Evolutionary conservation across 2,329 filamentous ascomycete species (phyloP).

Genomic region (Monascus ruber): DNA sequence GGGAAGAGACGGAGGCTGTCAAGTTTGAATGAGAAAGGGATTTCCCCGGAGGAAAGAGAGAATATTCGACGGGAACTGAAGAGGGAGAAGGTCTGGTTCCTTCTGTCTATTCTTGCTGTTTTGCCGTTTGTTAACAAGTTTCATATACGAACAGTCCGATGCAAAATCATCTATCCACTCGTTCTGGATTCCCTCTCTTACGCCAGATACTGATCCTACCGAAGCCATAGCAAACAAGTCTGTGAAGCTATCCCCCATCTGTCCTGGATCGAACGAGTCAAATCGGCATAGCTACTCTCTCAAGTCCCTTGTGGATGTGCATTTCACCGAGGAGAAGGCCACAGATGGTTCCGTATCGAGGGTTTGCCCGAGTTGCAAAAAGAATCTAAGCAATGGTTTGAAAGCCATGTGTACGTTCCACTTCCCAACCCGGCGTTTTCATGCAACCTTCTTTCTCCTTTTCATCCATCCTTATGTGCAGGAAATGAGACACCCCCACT

Average conservation of each 20-base stretch:
- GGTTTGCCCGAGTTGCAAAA: conserved; percentile 77
- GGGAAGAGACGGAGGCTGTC: conserved; percentile 63
- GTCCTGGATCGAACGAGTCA: conserved; percentile 59
- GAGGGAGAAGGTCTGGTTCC: conserved; percentile 51
- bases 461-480: background rate
- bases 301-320: conserved; percentile 62
- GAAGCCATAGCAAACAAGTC: conserved; percentile 49
- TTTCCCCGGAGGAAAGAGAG: conserved; percentile 57
- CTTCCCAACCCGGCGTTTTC: background rate
- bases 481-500: conserved; percentile 1
- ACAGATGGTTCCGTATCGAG: conserved; percentile 36
- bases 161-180: conserved; percentile 62
- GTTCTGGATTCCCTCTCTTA: conserved; percentile 86
- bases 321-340: conserved; percentile 62
- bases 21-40: conserved; percentile 65
- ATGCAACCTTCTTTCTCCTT: background rate
- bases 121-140: background rate
- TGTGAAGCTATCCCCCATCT: conserved; percentile 58
- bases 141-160: conserved; percentile 24
- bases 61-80: conserved; percentile 61
- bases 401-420: conserved; percentile 52
- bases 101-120: background rate
- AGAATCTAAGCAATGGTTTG: conserved; percentile 67
- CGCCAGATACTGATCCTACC: conserved; percentile 50
- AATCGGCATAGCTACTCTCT: conserved; percentile 64